These are phyloP conservation scores for Aspergillus ruber DNA, from an alignment of 2,329 filamentous ascomycete genomes.

Conservation along the genomic window DNA sequence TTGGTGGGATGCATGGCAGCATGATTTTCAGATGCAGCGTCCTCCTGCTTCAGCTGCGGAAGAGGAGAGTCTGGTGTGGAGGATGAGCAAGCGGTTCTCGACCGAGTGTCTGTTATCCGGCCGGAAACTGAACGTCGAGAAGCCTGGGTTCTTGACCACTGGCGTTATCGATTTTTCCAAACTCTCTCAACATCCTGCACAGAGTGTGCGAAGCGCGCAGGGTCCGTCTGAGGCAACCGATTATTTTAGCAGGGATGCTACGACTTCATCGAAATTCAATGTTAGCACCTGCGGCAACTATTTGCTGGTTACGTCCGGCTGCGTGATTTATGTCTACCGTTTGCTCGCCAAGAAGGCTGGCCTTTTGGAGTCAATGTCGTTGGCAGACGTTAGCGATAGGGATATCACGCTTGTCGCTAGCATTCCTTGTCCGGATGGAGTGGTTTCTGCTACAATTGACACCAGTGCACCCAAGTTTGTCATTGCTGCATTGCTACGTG, in stretches of 20 bases:
- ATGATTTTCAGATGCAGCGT: slow-evolving; percentile 20
- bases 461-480: slow-evolving; percentile 50
- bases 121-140: slow-evolving; percentile 23
- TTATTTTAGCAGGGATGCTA: slow-evolving; percentile 11
- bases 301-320: slow-evolving; percentile 50
- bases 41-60: slow-evolving; percentile 28
- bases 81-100: slow-evolving; percentile 43
- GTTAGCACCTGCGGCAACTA: slow-evolving; percentile 55
- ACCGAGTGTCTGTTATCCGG: slow-evolving; percentile 45
- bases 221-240: slow-evolving; percentile 6
- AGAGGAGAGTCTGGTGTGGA: slow-evolving; percentile 32
- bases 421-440: slow-evolving; percentile 51
- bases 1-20: slow-evolving; percentile 43
- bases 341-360: slow-evolving; percentile 23
- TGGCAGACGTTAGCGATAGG: slow-evolving; percentile 22
- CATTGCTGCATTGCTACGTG: slow-evolving; percentile 54
- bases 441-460: slow-evolving; percentile 59
- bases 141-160: slow-evolving; percentile 33
- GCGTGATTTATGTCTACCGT: slow-evolving; percentile 52
- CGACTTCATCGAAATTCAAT: slow-evolving; percentile 38
- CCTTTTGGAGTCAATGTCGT: slow-evolving; percentile 10
- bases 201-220: slow-evolving; percentile 3
- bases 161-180: slow-evolving; percentile 23
- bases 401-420: slow-evolving; percentile 44
- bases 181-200: slow-evolving; percentile 8